phyloP scores from a whole-genome alignment of 345 rosid genomes.

The Citrus maxima region DNA sequence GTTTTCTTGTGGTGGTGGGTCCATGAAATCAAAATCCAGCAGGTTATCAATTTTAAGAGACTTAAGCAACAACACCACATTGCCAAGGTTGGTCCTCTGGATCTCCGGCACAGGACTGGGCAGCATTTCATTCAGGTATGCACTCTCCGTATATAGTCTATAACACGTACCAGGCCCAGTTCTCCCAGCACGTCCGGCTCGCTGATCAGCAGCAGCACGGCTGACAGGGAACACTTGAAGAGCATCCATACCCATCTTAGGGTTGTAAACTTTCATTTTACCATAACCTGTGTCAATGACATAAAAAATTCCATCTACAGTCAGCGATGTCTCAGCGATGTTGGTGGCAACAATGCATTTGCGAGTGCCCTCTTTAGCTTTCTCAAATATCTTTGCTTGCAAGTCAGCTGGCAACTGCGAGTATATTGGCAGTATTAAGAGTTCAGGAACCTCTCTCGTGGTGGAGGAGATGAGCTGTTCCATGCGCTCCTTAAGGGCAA shows the following conservation, averaged over 20 bases:
- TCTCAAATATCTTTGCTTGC: slow-evolving; percentile 95
- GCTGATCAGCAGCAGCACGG: slow-evolving; percentile 97
- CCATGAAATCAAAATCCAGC: slow-evolving; percentile 98
- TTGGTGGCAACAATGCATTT: slow-evolving; percentile 98
- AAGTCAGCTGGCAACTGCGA: slow-evolving; percentile 98
- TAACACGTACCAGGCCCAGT: slow-evolving; percentile 99
- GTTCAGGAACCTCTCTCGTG: slow-evolving; percentile 63
- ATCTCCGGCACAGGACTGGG: slow-evolving; percentile 95
- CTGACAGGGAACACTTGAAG: slow-evolving; percentile 96
- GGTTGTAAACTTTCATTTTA: slow-evolving; percentile 97
- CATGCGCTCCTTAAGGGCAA: slow-evolving; percentile 85
- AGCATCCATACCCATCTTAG: slow-evolving; percentile 99
- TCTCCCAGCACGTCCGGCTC: slow-evolving; percentile 98
- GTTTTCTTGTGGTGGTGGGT: slow-evolving; percentile 98
- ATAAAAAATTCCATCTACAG: slow-evolving; percentile 90
- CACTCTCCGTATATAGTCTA: slow-evolving; percentile 88
- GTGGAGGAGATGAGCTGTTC: slow-evolving; percentile 79
- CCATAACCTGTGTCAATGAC: slow-evolving; percentile 97
- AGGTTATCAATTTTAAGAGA: slow-evolving; percentile 85
- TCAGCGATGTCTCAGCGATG: slow-evolving; percentile 95
- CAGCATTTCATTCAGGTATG: slow-evolving; percentile 85
- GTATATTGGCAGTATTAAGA: slow-evolving; percentile 90
- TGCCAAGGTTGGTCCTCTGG: slow-evolving; percentile 96
- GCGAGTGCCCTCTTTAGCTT: slow-evolving; percentile 94
- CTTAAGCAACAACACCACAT: slow-evolving; percentile 88